Evolutionary conservation across 768 basidiomycete genomes (phyloP).

Genomic region (Lactarius sanguifluus): DNA sequence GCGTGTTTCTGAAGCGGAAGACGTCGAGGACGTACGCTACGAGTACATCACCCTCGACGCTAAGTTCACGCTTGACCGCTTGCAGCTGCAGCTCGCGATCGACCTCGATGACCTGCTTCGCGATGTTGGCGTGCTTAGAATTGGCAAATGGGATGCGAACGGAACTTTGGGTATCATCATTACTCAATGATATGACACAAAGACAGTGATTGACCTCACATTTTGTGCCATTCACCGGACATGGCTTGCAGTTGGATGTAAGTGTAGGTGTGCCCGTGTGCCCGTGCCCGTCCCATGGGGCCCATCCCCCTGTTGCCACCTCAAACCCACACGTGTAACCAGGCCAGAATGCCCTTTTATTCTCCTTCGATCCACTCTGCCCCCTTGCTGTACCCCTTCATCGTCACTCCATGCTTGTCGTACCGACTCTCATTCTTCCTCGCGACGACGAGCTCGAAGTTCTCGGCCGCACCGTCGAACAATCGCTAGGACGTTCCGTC

Average conservation of each 20-base stretch:
- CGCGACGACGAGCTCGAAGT: slow-evolving; percentile 29
- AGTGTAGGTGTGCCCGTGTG: too few species aligned
- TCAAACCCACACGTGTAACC: slow-evolving; percentile 1
- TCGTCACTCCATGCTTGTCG: slow-evolving; percentile 13
- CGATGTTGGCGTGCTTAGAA: slow-evolving; percentile 72
- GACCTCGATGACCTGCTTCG: slow-evolving; percentile 81
- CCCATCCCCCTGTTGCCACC: background rate
- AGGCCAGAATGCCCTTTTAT: background rate
- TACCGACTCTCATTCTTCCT: slow-evolving; percentile 20
- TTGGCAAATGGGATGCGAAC: slow-evolving; percentile 78
- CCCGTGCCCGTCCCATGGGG: background rate
- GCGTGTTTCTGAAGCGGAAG: slow-evolving; percentile 10
- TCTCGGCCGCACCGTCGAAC: slow-evolving; percentile 29
- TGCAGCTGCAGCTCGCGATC: slow-evolving; percentile 82
- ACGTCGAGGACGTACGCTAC: slow-evolving; percentile 60
- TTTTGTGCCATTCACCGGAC: slow-evolving; percentile 49
- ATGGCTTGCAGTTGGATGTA: slow-evolving; percentile 24
- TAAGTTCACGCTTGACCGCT: slow-evolving; percentile 71
- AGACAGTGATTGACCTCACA: slow-evolving; percentile 41
- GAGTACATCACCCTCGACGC: slow-evolving; percentile 64
- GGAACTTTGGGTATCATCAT: slow-evolving; percentile 28
- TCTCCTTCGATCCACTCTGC: background rate
- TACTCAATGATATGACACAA: background rate
- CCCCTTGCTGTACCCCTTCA: slow-evolving; percentile 10
- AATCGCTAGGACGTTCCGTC: slow-evolving; percentile 25